Evolutionary conservation across 495 filamentous ascomycete genomes (phyloP).

Genomic region (Aspergillus carlsbadensis): DNA sequence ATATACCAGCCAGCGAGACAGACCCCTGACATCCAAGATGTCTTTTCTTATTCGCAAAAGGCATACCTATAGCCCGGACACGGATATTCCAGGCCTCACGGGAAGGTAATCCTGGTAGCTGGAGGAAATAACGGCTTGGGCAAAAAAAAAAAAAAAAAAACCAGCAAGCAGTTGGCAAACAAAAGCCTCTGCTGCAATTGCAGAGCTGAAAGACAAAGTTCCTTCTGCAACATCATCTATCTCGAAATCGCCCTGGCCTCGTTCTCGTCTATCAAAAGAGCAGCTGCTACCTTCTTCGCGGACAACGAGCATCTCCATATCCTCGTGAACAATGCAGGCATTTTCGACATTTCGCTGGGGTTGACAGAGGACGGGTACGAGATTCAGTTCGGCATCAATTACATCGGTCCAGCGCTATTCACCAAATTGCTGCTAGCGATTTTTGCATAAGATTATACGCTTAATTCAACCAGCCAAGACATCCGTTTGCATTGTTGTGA

Average conservation of each 20-base stretch:
- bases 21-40: too few species aligned
- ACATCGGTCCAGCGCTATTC: conserved; percentile 64
- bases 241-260: conserved; percentile 46
- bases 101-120: conserved; percentile 10
- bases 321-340: conserved; percentile 66
- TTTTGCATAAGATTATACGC: too few species aligned
- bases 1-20: too few species aligned
- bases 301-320: conserved; percentile 46
- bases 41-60: not conserved
- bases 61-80: not conserved
- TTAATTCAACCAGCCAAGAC: too few species aligned
- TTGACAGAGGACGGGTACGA: conserved; percentile 63
- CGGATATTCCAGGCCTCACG: not conserved
- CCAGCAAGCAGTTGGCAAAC: not conserved
- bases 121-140: conserved; percentile 8
- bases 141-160: too few species aligned
- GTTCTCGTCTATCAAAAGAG: conserved; percentile 38
- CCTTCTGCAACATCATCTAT: not conserved
- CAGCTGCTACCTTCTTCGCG: conserved; percentile 30
- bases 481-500: too few species aligned
- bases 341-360: conserved; percentile 52
- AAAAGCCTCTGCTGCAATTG: conserved; percentile 1
- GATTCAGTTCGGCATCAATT: conserved; percentile 65
- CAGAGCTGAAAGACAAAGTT: not conserved
- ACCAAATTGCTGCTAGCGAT: conserved; percentile 56